Base-by-base conservation (phyloP, 2,329 filamentous ascomycete genomes). In the Metarhizium humberi region DNA sequence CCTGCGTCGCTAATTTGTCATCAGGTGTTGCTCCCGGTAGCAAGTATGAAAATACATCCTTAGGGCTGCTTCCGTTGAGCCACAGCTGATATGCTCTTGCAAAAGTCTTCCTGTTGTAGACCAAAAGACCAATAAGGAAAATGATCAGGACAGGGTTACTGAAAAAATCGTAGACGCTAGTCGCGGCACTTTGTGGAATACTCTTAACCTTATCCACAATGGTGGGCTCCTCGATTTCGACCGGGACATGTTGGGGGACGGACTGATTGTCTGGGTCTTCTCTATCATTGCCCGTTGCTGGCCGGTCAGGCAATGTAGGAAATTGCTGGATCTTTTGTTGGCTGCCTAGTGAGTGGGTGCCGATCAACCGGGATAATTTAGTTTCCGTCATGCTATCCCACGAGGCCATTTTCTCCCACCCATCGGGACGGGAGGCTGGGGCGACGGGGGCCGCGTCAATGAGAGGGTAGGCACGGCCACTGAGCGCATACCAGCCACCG, bases 401-500 rank as follows among this genome's bases (percentile, higher is more conserved):
- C 3, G 67, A 58, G 3, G 69, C 66, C 10, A 64, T 66, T 36
- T 69, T 65, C n/a, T 81, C 72, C 67, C 75, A 74, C 69, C 77
- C 84, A 32, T 74, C 74, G 7, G 69, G 65, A 13, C 63, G 70
- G 61, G 73, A 73, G 47, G 76, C 73, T 59, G 70, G 73, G 25
- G 74, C 81, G 2, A 66, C 59, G 0, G 78, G 77, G 0, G 78
- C 85, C 53, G 90, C 82, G 25, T 92, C 86, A 32, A 96, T 90
- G 10, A 92, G 79, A 3, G 94, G 94, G 63, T 96, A 97, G 8
- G 84, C 84, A 45, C 78, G 79, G 56, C 95, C 92, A 1, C 92
- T 96, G 72, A 97, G 80, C 36, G 92, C 94, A 69, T 92, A 99
- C 91, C 92, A 97, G 58, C 88, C 88, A 34, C 92, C 92, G n/a